phyloP scores from a whole-genome alignment of 768 basidiomycete genomes.

The Amanita phalloides region DNA sequence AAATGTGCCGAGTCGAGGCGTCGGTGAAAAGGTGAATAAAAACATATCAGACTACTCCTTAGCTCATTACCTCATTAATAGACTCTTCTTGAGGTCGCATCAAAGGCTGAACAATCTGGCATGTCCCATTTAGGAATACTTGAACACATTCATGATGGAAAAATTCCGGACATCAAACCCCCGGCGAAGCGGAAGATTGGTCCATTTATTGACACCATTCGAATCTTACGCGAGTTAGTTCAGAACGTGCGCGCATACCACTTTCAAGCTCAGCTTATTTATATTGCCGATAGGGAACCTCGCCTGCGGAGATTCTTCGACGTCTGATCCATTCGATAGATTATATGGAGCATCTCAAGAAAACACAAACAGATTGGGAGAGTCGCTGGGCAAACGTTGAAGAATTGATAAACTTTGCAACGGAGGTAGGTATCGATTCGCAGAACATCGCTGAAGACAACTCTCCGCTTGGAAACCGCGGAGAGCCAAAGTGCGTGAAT shows the following conservation, averaged over 20 bases:
- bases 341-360: slow-evolving; percentile 61
- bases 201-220: slow-evolving; percentile 48
- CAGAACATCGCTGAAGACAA: neutral
- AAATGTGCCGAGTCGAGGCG: slow-evolving; percentile 59
- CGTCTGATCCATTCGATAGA: slow-evolving; percentile 43
- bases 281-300: slow-evolving; percentile 31
- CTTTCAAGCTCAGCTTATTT: neutral
- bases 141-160: slow-evolving; percentile 53
- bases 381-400: slow-evolving; percentile 79
- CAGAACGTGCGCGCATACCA: slow-evolving; percentile 28
- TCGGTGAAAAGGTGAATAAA: slow-evolving; percentile 63
- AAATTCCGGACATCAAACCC: slow-evolving; percentile 54
- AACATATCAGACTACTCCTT: neutral
- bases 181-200: slow-evolving; percentile 52
- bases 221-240: slow-evolving; percentile 40
- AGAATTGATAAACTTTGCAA: slow-evolving; percentile 74
- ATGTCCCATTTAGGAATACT: slow-evolving; percentile 46
- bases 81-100: slow-evolving; percentile 51
- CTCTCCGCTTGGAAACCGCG: slow-evolving; percentile 3
- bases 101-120: slow-evolving; percentile 38
- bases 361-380: slow-evolving; percentile 65
- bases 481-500: neutral
- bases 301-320: slow-evolving; percentile 55
- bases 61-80: slow-evolving; percentile 13
- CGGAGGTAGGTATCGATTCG: slow-evolving; percentile 31